Evolutionary conservation across 345 rosid genomes (phyloP), one percentile per base, ranked within the genome.

Genomic region (Ceriops decandra): DNA sequence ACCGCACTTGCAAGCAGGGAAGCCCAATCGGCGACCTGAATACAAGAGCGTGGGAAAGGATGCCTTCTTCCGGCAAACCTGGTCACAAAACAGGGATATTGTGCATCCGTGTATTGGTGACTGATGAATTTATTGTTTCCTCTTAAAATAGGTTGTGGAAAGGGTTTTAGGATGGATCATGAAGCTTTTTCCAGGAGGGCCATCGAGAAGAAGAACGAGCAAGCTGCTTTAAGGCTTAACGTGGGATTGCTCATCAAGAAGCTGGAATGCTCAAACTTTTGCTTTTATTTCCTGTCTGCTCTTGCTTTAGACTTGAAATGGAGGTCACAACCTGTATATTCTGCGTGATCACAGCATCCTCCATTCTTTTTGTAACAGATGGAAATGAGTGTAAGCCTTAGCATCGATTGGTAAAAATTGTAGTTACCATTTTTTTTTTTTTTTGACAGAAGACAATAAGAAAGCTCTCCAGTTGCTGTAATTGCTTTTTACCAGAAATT

Each of bases 151-250:
- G 99, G 99, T 95, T 63, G 99, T 95, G 64, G 99, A 95, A 79
- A 88, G 97, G 82, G 98, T 95, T 30, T 79, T 95, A 74, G 99
- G 97, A 57, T 95, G 98, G 99, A 92, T 95, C 60, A 92, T 95
- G 96, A 92, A 89, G 82, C 88, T 92, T 68, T 95, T 95, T 71
- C 99, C 98, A 1, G 97, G 98, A 66, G 99, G 98, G 20, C 89
- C 97, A 4, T 73, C 98, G 22, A 88, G 80, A 79, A 80, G 93
- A 71, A 82, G 98, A 78, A 82, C 89, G 65, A 87, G 93, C 91
- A 95, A 90, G 86, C 92, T 85, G 73, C 86, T 92, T 52, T 95
- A 86, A 81, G 17, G 5, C 3, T 2, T 1, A 22, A 11, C 24
- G 28, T 21, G 9, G 51, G 52, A 52, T 68, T 26, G 67, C 66